Conservation (phyloP, 75 land plant species). For the Gnetum montanum region DNA sequence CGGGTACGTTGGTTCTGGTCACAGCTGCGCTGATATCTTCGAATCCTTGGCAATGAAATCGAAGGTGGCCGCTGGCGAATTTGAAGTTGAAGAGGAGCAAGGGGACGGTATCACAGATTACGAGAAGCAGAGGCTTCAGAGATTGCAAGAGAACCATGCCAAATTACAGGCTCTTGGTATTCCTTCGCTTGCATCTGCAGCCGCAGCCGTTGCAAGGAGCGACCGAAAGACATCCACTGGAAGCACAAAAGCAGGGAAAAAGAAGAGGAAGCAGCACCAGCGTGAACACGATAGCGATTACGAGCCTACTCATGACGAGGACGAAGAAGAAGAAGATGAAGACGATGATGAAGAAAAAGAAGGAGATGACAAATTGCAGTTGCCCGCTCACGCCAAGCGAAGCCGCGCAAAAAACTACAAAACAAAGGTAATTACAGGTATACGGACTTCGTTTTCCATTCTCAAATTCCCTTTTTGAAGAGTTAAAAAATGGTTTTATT, state of each 20-base stretch:
- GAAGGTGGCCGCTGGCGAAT: no score
- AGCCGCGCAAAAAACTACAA: no score
- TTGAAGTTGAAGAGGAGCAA: no score
- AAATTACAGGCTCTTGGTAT: constrained; percentile 45
- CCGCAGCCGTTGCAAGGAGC: constrained; percentile 4
- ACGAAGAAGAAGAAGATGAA: not conserved
- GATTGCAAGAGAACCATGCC: constrained; percentile 37
- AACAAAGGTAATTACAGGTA: constrained; percentile 2
- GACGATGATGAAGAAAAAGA: constrained; percentile 6
- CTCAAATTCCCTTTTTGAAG: no score
- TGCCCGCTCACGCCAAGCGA: no score
- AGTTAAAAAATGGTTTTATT: no score
- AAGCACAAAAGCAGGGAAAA: not conserved
- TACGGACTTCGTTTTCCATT: no score
- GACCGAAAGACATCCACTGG: not conserved
- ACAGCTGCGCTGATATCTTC: no score
- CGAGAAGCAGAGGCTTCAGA: constrained; percentile 46
- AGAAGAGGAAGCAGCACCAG: constrained; percentile 6
- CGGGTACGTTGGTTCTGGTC: no score
- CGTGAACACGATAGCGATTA: constrained; percentile 17
- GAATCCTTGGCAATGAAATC: no score
- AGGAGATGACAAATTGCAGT: no score
- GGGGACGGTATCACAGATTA: constrained; percentile 41
- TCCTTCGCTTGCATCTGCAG: constrained; percentile 27
- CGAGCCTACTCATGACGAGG: constrained; percentile 16